Percentiles rank a stretch among this genome's conserved stretches.
Conservation (phyloP, 257 asterid species). For the Primulina tabacum region DNA sequence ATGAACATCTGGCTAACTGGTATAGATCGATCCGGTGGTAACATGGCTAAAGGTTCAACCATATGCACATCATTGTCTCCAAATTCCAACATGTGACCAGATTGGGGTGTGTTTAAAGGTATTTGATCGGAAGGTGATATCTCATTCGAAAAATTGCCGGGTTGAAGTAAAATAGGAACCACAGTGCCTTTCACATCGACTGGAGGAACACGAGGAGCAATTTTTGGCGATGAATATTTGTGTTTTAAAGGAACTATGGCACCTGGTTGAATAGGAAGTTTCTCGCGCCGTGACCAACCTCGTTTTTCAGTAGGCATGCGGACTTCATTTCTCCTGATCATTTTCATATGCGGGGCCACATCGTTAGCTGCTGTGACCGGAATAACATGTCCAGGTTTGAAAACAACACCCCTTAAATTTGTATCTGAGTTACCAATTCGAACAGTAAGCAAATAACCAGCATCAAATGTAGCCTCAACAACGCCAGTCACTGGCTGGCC, state of each 20-base stretch:
- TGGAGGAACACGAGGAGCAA: slow-evolving; percentile 44
- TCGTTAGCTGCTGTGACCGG: slow-evolving; percentile 82
- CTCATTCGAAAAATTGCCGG: slow-evolving; percentile 39
- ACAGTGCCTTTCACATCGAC: slow-evolving; percentile 55
- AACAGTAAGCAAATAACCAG: slow-evolving; percentile 74
- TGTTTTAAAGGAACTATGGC: slow-evolving; percentile 36
- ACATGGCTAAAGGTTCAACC: slow-evolving; percentile 66
- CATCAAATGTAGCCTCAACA: slow-evolving; percentile 82
- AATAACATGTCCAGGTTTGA: slow-evolving; percentile 74
- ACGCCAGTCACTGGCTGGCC: slow-evolving; percentile 87
- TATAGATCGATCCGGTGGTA: slow-evolving; percentile 56
- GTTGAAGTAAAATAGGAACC: slow-evolving; percentile 62
- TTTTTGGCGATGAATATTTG: slow-evolving; percentile 28
- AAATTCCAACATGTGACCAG: slow-evolving; percentile 31
- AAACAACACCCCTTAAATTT: slow-evolving; percentile 71
- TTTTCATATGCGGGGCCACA: slow-evolving; percentile 70
- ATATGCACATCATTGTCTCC: slow-evolving; percentile 58
- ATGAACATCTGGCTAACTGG: slow-evolving; percentile 44
- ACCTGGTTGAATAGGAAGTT: slow-evolving; percentile 28
- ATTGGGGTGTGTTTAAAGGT: slow-evolving; percentile 28
- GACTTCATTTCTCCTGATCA: slow-evolving; percentile 59
- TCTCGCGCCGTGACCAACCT: slow-evolving; percentile 29
- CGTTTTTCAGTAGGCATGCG: slow-evolving; percentile 39
- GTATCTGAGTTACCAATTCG: slow-evolving; percentile 63
- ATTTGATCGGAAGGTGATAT: slow-evolving; percentile 24